Base-by-base conservation (phyloP, 106 monocot genomes). In the Acanthochlamys bracteata region DNA sequence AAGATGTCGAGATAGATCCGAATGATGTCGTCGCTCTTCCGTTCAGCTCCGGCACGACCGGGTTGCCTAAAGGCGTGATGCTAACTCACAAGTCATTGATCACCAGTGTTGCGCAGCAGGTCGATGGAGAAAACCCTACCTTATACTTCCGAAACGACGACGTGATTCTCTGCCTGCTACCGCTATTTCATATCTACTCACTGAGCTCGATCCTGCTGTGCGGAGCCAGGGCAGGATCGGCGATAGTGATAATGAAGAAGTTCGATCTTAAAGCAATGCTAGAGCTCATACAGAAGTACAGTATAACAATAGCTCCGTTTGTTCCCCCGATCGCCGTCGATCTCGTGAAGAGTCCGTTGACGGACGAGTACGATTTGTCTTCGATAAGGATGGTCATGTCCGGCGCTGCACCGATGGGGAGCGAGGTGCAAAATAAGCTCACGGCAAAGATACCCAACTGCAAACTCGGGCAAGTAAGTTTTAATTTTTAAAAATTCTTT, bases 61-160 rank as follows among this genome's bases (percentile, higher is more conserved):
- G 93, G 25, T 69, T 93, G 3, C 93, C 93, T 12, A 93, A 93
- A 61, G 93, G 93, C 10, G 93, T 89, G 41, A 89, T 93, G 86
- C 80, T 93, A 24, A 93, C 88, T 10, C 92, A 93, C 69, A 20
- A 75, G 41, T 73, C 77, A 20, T 75, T 88, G 23, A 73, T 82
- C 20, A 85, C 88, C 4, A 88, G 88, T 67, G 80, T 85, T 7
- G 84, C 92, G 0, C 88, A 88, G 73, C 88, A 84, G 42, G 82
- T 93, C 10, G 92, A 92, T 57, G 92, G 92, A 2, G 81, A 84
- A 4, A 92, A 87, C 67, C 92, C 92, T 4, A 87, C 87, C 47
- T 58, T 87, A 16, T 76, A 77, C 51, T 77, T 82, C 74, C 41
- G 55, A 49, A 45, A 41, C 9, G 76, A 76, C 0, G 92, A 92